Evolutionary conservation across 2,329 filamentous ascomycete genomes (phyloP).

Genomic region (Neofusicoccum kwambonambiense): DNA sequence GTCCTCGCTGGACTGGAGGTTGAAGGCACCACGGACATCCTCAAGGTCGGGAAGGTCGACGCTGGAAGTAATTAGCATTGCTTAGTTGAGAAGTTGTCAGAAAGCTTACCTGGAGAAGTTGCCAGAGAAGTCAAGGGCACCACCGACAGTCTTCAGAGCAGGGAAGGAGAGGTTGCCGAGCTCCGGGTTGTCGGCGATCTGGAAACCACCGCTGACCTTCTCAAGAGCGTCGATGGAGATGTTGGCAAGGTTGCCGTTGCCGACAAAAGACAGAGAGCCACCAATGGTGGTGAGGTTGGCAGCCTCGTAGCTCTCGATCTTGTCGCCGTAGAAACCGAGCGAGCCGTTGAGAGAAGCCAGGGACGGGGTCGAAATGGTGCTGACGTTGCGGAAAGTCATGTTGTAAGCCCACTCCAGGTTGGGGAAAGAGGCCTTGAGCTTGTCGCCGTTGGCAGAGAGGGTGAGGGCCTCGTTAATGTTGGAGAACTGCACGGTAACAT

Average conservation of each 20-base stretch:
- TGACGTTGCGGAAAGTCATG: constrained; percentile 80
- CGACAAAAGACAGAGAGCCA: constrained; percentile 56
- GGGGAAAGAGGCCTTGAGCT: constrained; percentile 70
- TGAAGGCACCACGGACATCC: constrained; percentile 51
- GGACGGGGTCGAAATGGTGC: constrained; percentile 69
- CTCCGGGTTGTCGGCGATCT: constrained; percentile 85
- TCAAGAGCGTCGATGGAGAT: constrained; percentile 70
- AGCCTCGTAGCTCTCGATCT: constrained; percentile 59
- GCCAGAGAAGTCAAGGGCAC: constrained; percentile 82
- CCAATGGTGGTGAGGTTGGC: constrained; percentile 70
- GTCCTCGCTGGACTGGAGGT: constrained; percentile 47
- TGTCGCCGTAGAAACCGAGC: constrained; percentile 81
- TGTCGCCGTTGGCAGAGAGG: constrained; percentile 76
- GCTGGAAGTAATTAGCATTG: constrained; percentile 50
- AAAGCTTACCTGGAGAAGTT: constrained; percentile 74
- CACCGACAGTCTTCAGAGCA: constrained; percentile 65
- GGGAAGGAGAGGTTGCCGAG: constrained; percentile 69
- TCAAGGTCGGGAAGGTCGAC: constrained; percentile 62
- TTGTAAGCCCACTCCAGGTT: constrained; percentile 76
- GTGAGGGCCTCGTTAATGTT: constrained; percentile 70
- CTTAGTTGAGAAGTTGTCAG: not conserved
- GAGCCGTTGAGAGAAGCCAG: constrained; percentile 73
- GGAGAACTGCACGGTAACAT: constrained; percentile 72
- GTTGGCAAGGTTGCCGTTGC: constrained; percentile 63
- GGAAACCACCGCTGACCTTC: constrained; percentile 73